phyloP scores from a whole-genome alignment of 352 stramenopile genomes.

The Globisporangium apiculatum region DNA sequence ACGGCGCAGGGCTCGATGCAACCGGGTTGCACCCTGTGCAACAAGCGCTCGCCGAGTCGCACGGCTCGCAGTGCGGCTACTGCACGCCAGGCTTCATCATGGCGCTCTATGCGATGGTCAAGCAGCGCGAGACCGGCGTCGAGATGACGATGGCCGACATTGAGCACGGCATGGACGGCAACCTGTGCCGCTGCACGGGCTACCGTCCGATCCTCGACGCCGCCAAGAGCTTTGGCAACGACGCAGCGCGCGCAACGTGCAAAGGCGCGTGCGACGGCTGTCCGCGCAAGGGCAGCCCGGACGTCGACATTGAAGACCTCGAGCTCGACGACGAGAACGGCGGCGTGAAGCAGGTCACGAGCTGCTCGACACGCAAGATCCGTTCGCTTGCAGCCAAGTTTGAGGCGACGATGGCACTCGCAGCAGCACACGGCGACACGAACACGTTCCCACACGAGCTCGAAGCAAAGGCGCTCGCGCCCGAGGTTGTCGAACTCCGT shows the following conservation, averaged over 20 bases:
- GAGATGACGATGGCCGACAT: slow-evolving; percentile 83
- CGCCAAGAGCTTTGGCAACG: slow-evolving; percentile 79
- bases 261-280: slow-evolving; percentile 60
- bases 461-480: slow-evolving; percentile 37
- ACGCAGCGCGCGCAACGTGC: slow-evolving; percentile 51
- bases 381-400: slow-evolving; percentile 37
- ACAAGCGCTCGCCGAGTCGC: slow-evolving; percentile 82
- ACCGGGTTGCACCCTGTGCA: slow-evolving; percentile 80
- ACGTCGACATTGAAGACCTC: slow-evolving; percentile 56
- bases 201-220: slow-evolving; percentile 82
- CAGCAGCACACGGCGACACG: slow-evolving; percentile 13
- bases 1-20: slow-evolving; percentile 19
- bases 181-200: slow-evolving; percentile 93
- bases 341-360: slow-evolving; percentile 34
- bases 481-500: slow-evolving; percentile 60
- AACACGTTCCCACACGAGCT: slow-evolving; percentile 53
- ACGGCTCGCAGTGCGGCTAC: slow-evolving; percentile 93
- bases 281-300: slow-evolving; percentile 38
- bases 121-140: slow-evolving; percentile 58
- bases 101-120: slow-evolving; percentile 78
- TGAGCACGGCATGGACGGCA: slow-evolving; percentile 93
- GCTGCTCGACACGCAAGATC: slow-evolving; percentile 66
- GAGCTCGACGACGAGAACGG: slow-evolving; percentile 14
- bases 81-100: slow-evolving; percentile 89
- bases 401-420: slow-evolving; percentile 15